These are phyloP conservation scores for Suillus subaureus DNA, from an alignment of 768 basidiomycete species.

Conservation along the genomic window DNA sequence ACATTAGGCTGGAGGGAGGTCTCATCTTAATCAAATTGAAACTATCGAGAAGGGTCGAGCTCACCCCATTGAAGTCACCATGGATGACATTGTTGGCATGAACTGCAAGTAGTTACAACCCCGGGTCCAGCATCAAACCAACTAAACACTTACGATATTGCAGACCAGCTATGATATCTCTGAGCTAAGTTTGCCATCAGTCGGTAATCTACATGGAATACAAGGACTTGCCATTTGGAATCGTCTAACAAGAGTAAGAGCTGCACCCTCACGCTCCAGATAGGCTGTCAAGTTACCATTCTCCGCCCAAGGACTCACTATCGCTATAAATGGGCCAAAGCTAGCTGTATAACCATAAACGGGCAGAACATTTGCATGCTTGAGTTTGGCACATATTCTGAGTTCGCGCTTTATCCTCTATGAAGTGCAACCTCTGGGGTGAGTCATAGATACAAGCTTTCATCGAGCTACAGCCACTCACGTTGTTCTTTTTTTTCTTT, in stretches of 20 bases:
- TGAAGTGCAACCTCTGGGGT: slow-evolving; percentile 16
- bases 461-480: no score
- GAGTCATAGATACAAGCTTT: no score
- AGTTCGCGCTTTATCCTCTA: slow-evolving; percentile 20
- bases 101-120: neutral
- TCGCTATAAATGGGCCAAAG: slow-evolving; percentile 33
- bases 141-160: neutral
- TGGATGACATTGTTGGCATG: slow-evolving; percentile 3
- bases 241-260: slow-evolving; percentile 5
- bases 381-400: slow-evolving; percentile 27
- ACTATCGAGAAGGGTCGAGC: neutral
- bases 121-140: neutral
- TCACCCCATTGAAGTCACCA: slow-evolving; percentile 15
- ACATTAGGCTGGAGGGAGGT: slow-evolving; percentile 38
- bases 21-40: neutral
- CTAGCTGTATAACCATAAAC: slow-evolving; percentile 30
- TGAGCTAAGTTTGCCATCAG: neutral
- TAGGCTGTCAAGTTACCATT: slow-evolving; percentile 29
- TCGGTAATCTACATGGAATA: neutral
- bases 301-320: slow-evolving; percentile 38
- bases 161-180: neutral
- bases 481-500: neutral
- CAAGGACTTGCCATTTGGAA: slow-evolving; percentile 20
- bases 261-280: slow-evolving; percentile 18
- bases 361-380: slow-evolving; percentile 31